Percentiles rank a stretch among this genome's conserved stretches.
Conservation (phyloP, 1,284 basidiomycete species). For the Xerocomus cyaneibrunnescens region DNA sequence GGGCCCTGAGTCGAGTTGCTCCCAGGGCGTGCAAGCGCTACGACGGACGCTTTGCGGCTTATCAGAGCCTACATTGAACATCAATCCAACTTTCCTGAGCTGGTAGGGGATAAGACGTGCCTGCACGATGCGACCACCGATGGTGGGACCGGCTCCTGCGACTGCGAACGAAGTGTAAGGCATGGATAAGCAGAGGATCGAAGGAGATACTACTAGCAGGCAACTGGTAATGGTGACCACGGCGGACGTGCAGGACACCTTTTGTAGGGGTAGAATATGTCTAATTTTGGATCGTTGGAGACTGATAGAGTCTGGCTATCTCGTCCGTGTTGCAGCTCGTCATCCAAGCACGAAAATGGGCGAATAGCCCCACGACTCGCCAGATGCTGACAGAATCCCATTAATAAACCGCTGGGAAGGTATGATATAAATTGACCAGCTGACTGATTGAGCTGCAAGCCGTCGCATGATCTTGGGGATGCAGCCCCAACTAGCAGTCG, state of each 20-base stretch:
- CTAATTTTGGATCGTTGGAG: not conserved
- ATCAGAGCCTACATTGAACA: constrained; percentile 20
- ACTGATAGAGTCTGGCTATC: not conserved
- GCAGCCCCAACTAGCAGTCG: too few relatives aligned
- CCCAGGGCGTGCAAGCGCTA: constrained; percentile 25
- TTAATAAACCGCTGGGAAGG: too few relatives aligned
- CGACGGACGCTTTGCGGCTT: constrained; percentile 20
- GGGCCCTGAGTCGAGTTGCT: constrained; percentile 23
- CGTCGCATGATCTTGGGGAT: too few relatives aligned
- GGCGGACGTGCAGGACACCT: not conserved
- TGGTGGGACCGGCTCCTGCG: constrained; percentile 32
- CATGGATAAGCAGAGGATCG: constrained; percentile 18
- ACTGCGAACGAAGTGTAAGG: constrained; percentile 34
- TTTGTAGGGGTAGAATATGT: constrained; percentile 11
- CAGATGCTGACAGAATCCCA: not conserved
- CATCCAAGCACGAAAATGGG: not conserved
- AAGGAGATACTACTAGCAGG: too few relatives aligned
- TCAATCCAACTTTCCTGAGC: not conserved
- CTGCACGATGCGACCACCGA: constrained; percentile 33
- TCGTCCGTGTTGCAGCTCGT: not conserved
- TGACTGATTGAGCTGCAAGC: too few relatives aligned
- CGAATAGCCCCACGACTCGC: too few relatives aligned
- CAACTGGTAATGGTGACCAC: too few relatives aligned
- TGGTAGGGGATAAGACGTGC: not conserved
- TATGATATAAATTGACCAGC: too few relatives aligned